Conservation (phyloP, 2,329 filamentous ascomycete species). For the Trichoderma sp. region DNA sequence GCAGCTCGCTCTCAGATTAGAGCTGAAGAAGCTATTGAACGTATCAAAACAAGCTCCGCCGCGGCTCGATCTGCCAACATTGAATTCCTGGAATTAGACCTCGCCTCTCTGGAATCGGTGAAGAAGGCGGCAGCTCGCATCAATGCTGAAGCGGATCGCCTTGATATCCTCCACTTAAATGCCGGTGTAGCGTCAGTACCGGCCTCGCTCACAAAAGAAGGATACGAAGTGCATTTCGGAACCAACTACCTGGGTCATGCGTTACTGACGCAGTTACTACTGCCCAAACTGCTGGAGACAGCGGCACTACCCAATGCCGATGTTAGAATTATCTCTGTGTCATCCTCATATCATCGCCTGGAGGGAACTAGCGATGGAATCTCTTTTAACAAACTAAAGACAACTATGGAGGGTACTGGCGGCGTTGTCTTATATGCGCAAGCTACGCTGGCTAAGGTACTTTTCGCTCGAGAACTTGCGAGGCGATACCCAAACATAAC, state of each 20-base stretch:
- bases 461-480: neutral
- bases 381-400: neutral
- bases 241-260: constrained; percentile 21
- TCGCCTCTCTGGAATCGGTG: neutral
- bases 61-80: neutral
- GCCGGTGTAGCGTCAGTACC: constrained; percentile 21
- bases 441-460: neutral
- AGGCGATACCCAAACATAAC: neutral
- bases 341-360: neutral
- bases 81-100: neutral
- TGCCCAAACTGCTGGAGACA: neutral
- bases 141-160: neutral
- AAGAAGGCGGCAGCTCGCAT: neutral
- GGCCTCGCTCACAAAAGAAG: constrained; percentile 20
- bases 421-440: neutral
- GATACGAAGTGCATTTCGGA: constrained; percentile 23
- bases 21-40: neutral
- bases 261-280: neutral
- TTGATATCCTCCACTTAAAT: neutral
- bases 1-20: neutral
- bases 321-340: neutral
- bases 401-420: neutral
- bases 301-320: neutral
- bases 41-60: neutral
- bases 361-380: neutral